Percentiles rank a stretch among this genome's conserved stretches.
These are phyloP conservation scores for Nannizziopsis barbatae DNA, from an alignment of 2,329 filamentous ascomycete species.

Conservation along the genomic window DNA sequence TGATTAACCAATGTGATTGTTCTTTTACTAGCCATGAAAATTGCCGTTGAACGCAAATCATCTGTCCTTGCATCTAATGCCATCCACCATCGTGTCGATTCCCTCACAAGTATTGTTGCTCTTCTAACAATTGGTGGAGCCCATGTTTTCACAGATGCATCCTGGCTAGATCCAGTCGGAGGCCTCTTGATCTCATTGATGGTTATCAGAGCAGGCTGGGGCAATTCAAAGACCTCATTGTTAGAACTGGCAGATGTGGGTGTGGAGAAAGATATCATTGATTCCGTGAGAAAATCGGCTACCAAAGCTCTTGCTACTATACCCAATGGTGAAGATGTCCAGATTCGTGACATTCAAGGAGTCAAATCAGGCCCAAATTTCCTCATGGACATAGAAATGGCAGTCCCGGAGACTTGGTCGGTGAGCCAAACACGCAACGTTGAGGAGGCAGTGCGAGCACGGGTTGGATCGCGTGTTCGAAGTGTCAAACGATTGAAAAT, in stretches of 20 bases:
- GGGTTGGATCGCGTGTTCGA: conserved; percentile 63
- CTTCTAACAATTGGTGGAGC: conserved; percentile 79
- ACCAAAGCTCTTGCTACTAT: conserved; percentile 48
- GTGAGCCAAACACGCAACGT: conserved; percentile 57
- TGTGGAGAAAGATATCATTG: conserved; percentile 73
- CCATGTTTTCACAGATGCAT: conserved; percentile 71
- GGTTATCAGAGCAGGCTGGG: conserved; percentile 80
- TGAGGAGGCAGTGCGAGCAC: conserved; percentile 61
- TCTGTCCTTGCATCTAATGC: conserved; percentile 94
- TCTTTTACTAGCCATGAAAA: conserved; percentile 66
- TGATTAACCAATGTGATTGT: neutral
- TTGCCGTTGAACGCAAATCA: conserved; percentile 86
- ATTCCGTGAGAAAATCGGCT: conserved; percentile 56
- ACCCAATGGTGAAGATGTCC: conserved; percentile 47
- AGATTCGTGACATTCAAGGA: conserved; percentile 69
- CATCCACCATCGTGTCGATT: conserved; percentile 91
- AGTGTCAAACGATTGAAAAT: conserved; percentile 76
- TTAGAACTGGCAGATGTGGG: conserved; percentile 84
- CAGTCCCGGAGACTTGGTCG: conserved; percentile 65
- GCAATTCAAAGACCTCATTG: conserved; percentile 71
- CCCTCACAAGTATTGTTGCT: conserved; percentile 86
- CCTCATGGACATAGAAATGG: conserved; percentile 78
- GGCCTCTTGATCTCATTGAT: conserved; percentile 85
- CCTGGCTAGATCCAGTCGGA: conserved; percentile 90
- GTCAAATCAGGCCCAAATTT: conserved; percentile 97